Base-by-base conservation (phyloP, 192 early-diverging fungal species). In the Umbelopsis isabellina region DNA sequence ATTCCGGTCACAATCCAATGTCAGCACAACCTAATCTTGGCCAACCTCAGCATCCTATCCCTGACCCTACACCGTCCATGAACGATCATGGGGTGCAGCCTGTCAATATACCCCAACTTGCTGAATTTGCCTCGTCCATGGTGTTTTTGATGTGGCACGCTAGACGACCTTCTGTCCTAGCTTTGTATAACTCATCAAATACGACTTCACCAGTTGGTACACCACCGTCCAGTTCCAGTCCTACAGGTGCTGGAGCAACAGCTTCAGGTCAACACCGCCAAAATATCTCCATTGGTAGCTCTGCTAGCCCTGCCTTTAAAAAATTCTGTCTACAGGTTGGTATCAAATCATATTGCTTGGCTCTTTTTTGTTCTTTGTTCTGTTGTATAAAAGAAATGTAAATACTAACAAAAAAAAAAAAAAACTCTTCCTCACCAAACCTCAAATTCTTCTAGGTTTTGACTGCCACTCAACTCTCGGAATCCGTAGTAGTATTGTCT, bases 111-210 rank as follows among this genome's bases (percentile, higher is more conserved):
- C 45, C 69, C n/a, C 78, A 86, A 47, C 75, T 86, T 16, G 82
- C 87, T 18, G 83, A 86, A 22, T 88, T 88, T 70, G 85, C 82
- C 3, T 79, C 87, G 46, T 81, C 84, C 25, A 86, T 88, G 85
- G 80, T 86, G 18, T 85, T 79, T 68, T 80, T 80, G 25, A 65
- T 88, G 41, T 80, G 83, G 71, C 83, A 86, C 68, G 79, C 77
- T 22, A 79, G 83, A 47, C 73, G 80, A 73, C 50, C 78, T 22
- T 74, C 75, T 21, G 72, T 77, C 30, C 68, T 73, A 65, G 79
- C 69, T 18, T 53, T 77, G 13, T 77, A 81, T 46, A 64, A 68
- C 22, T 64, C 69, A 7, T 68, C 64, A 65, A 18, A 25, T 18
- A 48, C 72, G 61, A 49, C 70, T 64, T 46, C 46, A 48, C 64